Percentiles rank a stretch among this genome's conserved stretches.
Conservation (phyloP, 352 stramenopile genomes). For the Pythium dissimile region DNA sequence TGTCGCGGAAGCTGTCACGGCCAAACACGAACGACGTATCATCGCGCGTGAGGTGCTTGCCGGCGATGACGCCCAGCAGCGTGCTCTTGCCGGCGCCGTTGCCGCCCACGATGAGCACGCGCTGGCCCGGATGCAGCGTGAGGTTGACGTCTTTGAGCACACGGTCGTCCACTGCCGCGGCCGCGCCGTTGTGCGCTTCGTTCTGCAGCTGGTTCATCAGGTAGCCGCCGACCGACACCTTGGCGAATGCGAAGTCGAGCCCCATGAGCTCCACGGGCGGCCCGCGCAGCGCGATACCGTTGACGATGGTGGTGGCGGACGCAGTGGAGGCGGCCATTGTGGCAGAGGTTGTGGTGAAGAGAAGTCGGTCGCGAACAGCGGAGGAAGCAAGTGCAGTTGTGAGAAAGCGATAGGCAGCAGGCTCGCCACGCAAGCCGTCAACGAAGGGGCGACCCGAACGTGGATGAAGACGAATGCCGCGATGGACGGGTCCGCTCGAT, state of each 20-base stretch:
- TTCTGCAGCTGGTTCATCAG: constrained; percentile 58
- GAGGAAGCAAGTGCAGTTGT: neutral
- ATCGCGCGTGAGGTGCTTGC: constrained; percentile 92
- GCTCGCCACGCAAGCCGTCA: too few relatives aligned
- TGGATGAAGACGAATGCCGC: too few relatives aligned
- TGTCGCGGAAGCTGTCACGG: constrained; percentile 95
- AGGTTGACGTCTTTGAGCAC: constrained; percentile 89
- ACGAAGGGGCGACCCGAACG: too few relatives aligned
- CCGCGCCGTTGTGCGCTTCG: constrained; percentile 20
- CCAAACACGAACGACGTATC: constrained; percentile 82
- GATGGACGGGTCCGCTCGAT: too few relatives aligned
- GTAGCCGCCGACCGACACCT: constrained; percentile 60
- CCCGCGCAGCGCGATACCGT: constrained; percentile 19
- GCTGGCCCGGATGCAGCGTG: constrained; percentile 71
- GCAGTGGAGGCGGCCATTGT: constrained; percentile 10
- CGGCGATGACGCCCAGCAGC: constrained; percentile 91
- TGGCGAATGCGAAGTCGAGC: constrained; percentile 75
- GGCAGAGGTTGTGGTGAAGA: too few relatives aligned
- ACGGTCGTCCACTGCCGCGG: constrained; percentile 35
- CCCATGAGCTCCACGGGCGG: constrained; percentile 48
- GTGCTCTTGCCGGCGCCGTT: constrained; percentile 96
- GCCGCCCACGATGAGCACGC: constrained; percentile 93
- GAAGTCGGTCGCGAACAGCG: neutral
- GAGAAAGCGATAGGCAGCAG: too few relatives aligned
- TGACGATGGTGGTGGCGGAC: constrained; percentile 8